A percentile compares a stretch with the other conserved stretches of the same genome.
Conservation (phyloP, 306 rosid species). For the Mucuna pruriens region DNA sequence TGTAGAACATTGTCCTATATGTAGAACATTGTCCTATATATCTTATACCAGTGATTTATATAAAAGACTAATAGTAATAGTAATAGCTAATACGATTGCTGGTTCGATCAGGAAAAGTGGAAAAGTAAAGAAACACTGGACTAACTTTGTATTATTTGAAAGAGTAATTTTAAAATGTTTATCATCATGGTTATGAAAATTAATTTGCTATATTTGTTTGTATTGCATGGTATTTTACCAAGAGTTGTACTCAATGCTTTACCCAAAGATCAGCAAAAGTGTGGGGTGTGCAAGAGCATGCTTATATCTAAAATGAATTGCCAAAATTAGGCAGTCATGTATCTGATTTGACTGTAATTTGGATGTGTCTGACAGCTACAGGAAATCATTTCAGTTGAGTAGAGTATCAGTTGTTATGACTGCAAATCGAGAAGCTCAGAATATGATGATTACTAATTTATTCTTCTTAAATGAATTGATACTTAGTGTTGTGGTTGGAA, state of each 20-base stretch:
- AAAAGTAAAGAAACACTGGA: not conserved
- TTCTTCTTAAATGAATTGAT: not conserved
- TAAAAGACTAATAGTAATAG: not conserved
- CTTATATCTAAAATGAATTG: constrained; percentile 11
- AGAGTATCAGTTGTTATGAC: not conserved
- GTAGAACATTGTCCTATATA: not conserved
- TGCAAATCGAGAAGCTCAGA: not conserved
- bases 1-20: not conserved
- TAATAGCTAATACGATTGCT: not conserved
- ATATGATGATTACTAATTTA: not conserved
- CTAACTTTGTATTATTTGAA: not conserved
- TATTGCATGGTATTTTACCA: not conserved
- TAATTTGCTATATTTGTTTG: not conserved
- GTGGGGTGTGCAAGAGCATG: not conserved
- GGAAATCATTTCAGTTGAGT: not conserved
- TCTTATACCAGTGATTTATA: not conserved
- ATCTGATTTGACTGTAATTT: not conserved
- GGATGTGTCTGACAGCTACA: not conserved
- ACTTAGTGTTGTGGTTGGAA: not conserved
- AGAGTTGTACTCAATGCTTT: not conserved
- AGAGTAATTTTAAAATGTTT: not conserved
- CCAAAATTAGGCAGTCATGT: not conserved
- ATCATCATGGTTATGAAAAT: not conserved
- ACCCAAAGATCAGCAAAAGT: not conserved
- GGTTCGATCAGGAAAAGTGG: not conserved